Evolutionary conservation across 1,139 yeast species (phyloP).

Genomic region (Diutina neorugosa): DNA sequence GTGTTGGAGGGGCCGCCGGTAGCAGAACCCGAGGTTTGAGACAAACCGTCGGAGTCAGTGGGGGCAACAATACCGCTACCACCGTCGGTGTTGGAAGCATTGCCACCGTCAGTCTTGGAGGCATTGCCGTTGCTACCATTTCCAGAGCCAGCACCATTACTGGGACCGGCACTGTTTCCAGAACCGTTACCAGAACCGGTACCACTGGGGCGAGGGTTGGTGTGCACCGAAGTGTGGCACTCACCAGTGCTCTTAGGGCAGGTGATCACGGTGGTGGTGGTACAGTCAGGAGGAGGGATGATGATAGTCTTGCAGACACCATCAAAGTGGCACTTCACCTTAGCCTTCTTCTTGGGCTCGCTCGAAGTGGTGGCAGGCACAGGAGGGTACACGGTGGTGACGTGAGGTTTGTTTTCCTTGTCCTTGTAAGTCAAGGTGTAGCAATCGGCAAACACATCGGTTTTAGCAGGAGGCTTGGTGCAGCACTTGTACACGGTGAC

Average conservation of each 20-base stretch:
- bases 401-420: background rate
- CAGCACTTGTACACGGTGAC: slow-evolving; percentile 3
- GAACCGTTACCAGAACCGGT: background rate
- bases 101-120: no score
- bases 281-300: background rate
- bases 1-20: background rate
- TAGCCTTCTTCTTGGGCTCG: background rate
- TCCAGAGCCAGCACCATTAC: background rate
- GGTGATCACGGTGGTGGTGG: background rate
- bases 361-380: background rate
- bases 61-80: background rate
- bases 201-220: background rate
- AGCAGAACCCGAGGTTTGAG: background rate
- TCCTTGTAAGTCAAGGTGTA: background rate
- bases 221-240: background rate
- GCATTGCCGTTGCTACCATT: background rate
- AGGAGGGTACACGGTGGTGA: background rate
- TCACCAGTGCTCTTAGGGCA: background rate
- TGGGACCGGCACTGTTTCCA: background rate
- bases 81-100: background rate
- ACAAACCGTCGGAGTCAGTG: background rate
- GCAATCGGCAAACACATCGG: background rate
- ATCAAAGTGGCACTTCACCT: background rate
- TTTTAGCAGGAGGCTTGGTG: background rate
- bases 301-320: slow-evolving; percentile 1